Evolutionary conservation across 495 filamentous ascomycete species (phyloP).

Genomic region (Penicillium macrosclerotiorum): DNA sequence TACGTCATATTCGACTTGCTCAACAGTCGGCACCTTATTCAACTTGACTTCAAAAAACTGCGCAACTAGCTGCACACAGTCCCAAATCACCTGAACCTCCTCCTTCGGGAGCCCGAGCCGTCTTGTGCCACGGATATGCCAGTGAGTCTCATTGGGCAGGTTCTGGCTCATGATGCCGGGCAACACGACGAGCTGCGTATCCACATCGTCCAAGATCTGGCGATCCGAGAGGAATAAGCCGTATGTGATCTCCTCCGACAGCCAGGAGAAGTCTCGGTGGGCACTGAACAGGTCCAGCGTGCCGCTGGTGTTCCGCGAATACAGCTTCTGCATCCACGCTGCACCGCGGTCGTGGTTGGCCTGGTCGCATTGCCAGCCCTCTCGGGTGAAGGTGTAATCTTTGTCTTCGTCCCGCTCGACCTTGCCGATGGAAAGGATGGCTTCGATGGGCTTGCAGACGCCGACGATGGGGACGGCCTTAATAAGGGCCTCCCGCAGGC

Average conservation of each 20-base stretch:
- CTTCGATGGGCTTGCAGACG: slow-evolving; percentile 53
- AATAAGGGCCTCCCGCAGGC: slow-evolving; percentile 52
- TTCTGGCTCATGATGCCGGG: slow-evolving; percentile 61
- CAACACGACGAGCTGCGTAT: slow-evolving; percentile 55
- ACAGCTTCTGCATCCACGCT: slow-evolving; percentile 45
- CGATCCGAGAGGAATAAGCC: slow-evolving; percentile 57
- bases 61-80: slow-evolving; percentile 39
- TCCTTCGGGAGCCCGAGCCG: slow-evolving; percentile 49
- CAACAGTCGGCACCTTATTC: slow-evolving; percentile 49
- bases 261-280: slow-evolving; percentile 50
- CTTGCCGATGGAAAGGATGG: slow-evolving; percentile 45
- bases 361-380: slow-evolving; percentile 41
- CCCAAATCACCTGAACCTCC: slow-evolving; percentile 47
- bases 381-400: slow-evolving; percentile 48
- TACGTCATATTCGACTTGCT: slow-evolving; percentile 44
- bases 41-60: slow-evolving; percentile 34
- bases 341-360: slow-evolving; percentile 46
- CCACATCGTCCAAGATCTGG: slow-evolving; percentile 48
- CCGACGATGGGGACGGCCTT: slow-evolving; percentile 51
- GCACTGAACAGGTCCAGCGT: slow-evolving; percentile 44
- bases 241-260: slow-evolving; percentile 50
- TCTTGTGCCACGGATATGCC: slow-evolving; percentile 56
- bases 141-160: slow-evolving; percentile 48
- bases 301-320: slow-evolving; percentile 31
- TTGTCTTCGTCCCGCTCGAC: slow-evolving; percentile 50